Percentiles rank a stretch among this genome's conserved stretches.
phyloP scores from a whole-genome alignment of 2,329 filamentous ascomycete genomes.

The Davidsoniella neocaledoniae region DNA sequence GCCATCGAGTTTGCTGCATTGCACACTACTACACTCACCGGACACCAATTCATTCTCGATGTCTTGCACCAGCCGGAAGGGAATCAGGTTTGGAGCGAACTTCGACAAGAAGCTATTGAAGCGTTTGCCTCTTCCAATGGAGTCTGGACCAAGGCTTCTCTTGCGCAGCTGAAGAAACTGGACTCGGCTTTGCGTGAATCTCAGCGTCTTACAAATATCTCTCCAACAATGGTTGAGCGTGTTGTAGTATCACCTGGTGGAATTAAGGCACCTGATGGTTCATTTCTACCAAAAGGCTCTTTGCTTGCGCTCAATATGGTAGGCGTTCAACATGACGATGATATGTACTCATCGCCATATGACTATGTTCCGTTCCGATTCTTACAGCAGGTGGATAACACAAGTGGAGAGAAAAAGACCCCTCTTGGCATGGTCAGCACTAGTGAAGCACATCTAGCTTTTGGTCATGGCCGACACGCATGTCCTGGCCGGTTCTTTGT shows the following conservation, averaged over 20 bases:
- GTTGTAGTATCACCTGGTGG: conserved; percentile 26
- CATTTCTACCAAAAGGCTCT: conserved; percentile 27
- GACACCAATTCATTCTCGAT: conserved; percentile 30
- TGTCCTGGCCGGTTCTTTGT: conserved; percentile 41
- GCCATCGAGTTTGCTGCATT: conserved; percentile 42
- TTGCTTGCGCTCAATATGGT: conserved; percentile 27
- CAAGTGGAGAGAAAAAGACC: conserved; percentile 23
- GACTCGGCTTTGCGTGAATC: conserved; percentile 38
- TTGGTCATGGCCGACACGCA: conserved; percentile 40
- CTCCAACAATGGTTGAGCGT: conserved; percentile 28
- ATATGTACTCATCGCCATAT: conserved; percentile 25
- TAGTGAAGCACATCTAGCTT: conserved; percentile 31
- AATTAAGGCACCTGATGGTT: conserved; percentile 24
- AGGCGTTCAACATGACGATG: conserved; percentile 29
- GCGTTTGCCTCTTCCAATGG: conserved; percentile 17
- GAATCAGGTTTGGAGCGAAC: conserved; percentile 20
- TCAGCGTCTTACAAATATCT: conserved; percentile 31
- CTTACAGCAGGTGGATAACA: no score
- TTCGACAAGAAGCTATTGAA: conserved; percentile 27
- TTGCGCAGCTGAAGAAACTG: conserved; percentile 27
- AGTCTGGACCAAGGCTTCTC: conserved; percentile 29
- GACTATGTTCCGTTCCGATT: conserved; percentile 34
- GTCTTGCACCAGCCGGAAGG: conserved; percentile 25
- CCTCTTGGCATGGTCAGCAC: conserved; percentile 35
- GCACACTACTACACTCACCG: conserved; percentile 38